phyloP scores from a whole-genome alignment of 2,329 filamentous ascomycete genomes.

The Alternaria ventricosa region DNA sequence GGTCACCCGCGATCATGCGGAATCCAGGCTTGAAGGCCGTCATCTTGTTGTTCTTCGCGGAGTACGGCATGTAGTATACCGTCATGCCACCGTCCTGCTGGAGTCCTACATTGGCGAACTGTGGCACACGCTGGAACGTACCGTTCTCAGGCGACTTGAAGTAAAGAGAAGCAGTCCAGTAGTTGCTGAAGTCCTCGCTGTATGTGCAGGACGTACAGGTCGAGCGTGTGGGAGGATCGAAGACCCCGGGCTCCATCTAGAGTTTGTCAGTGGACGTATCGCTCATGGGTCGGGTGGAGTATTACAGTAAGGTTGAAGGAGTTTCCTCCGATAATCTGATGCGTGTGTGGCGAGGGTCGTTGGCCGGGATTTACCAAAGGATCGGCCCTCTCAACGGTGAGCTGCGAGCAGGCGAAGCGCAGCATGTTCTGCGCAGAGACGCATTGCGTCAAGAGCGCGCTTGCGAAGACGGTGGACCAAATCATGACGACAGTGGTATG shows the following conservation, averaged over 20 bases:
- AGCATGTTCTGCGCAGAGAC: conserved; percentile 42
- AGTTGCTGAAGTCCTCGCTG: conserved; percentile 38
- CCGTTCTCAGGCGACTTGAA: conserved; percentile 42
- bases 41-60: conserved; percentile 56
- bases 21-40: conserved; percentile 28
- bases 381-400: conserved; percentile 62
- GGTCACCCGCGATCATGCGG: conserved; percentile 38
- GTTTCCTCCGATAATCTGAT: conserved; percentile 44
- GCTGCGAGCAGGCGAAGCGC: conserved; percentile 43
- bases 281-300: too few relatives aligned
- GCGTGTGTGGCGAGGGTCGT: conserved; percentile 36
- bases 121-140: conserved; percentile 42
- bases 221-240: conserved; percentile 30
- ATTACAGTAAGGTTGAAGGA: conserved; percentile 42
- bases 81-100: conserved; percentile 42
- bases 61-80: conserved; percentile 79
- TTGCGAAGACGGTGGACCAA: conserved; percentile 29
- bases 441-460: conserved; percentile 31
- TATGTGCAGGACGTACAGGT: conserved; percentile 44
- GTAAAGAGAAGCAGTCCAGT: conserved; percentile 43
- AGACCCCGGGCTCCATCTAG: conserved; percentile 35
- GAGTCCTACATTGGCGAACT: conserved; percentile 38
- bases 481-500: conserved; percentile 20
- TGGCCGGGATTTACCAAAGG: conserved; percentile 41
- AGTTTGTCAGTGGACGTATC: conserved; percentile 12